These are phyloP conservation scores for Linnemannia zychae DNA, from an alignment of 192 early-diverging fungal species.

Conservation along the genomic window DNA sequence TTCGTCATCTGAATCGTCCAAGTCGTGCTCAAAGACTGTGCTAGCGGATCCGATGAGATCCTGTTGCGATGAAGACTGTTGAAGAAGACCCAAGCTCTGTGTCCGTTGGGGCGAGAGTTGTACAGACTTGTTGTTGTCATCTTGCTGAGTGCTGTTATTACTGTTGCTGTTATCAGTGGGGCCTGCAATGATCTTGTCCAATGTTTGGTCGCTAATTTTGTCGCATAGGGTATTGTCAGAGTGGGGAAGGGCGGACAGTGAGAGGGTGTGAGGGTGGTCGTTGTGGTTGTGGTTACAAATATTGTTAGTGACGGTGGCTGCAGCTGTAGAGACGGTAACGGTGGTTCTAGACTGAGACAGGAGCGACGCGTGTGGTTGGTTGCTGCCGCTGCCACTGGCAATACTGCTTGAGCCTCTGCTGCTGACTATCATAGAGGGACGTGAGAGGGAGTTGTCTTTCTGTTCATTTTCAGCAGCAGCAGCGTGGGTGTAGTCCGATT, in stretches of 20 bases:
- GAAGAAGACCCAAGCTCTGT: slow-evolving; percentile 6
- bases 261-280: background rate
- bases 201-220: background rate
- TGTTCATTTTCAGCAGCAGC: background rate
- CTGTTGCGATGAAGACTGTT: background rate
- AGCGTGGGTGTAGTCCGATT: background rate
- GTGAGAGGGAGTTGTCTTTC: background rate
- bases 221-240: background rate
- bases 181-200: background rate
- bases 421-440: too few species aligned
- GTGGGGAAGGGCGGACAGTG: background rate
- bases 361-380: background rate
- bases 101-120: background rate
- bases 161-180: background rate
- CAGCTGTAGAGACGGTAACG: background rate
- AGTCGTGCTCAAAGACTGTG: slow-evolving; percentile 14
- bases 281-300: background rate
- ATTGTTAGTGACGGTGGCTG: background rate
- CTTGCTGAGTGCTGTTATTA: background rate
- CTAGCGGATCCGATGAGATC: slow-evolving; percentile 3
- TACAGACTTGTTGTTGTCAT: background rate
- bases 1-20: slow-evolving; percentile 2
- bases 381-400: background rate
- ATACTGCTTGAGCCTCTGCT: too few species aligned
- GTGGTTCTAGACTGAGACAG: slow-evolving; percentile 6